Evolutionary conservation across 1,284 basidiomycete species (phyloP).

Genomic region (Acaromyces ingoldii): DNA sequence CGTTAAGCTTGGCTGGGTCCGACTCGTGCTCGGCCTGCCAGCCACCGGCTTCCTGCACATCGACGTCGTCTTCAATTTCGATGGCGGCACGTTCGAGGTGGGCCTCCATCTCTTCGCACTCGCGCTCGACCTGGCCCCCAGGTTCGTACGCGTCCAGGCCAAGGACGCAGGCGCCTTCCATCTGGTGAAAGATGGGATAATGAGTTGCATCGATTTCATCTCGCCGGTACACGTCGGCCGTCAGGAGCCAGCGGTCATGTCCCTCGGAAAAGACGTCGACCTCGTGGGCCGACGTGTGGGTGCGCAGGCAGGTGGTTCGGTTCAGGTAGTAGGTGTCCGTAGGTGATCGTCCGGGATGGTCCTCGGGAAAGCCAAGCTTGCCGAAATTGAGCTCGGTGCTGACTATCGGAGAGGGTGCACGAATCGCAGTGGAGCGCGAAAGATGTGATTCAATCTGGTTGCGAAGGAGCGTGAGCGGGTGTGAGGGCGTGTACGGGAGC

Average conservation of each 20-base stretch:
- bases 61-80: conserved; percentile 77
- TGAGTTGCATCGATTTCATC: conserved; percentile 97
- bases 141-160: conserved; percentile 53
- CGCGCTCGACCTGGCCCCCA: conserved; percentile 52
- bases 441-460: conserved; percentile 79
- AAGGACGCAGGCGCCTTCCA: conserved; percentile 88
- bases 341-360: conserved; percentile 84
- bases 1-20: conserved; percentile 57
- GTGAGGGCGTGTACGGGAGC: conserved; percentile 70
- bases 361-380: conserved; percentile 83
- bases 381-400: conserved; percentile 92
- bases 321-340: conserved; percentile 98
- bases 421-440: conserved; percentile 44
- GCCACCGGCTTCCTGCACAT: conserved; percentile 67
- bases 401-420: conserved; percentile 78
- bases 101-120: conserved; percentile 61
- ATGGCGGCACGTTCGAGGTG: conserved; percentile 57
- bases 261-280: conserved; percentile 79
- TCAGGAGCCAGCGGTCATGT: conserved; percentile 77
- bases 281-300: conserved; percentile 96
- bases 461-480: conserved; percentile 83
- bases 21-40: conserved; percentile 73
- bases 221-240: conserved; percentile 96
- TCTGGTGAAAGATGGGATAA: conserved; percentile 98
- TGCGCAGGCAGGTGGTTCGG: conserved; percentile 80